Percentiles rank a stretch among this genome's conserved stretches.
Evolutionary conservation across 306 rosid genomes (phyloP).

Genomic region (Betula pendula): DNA sequence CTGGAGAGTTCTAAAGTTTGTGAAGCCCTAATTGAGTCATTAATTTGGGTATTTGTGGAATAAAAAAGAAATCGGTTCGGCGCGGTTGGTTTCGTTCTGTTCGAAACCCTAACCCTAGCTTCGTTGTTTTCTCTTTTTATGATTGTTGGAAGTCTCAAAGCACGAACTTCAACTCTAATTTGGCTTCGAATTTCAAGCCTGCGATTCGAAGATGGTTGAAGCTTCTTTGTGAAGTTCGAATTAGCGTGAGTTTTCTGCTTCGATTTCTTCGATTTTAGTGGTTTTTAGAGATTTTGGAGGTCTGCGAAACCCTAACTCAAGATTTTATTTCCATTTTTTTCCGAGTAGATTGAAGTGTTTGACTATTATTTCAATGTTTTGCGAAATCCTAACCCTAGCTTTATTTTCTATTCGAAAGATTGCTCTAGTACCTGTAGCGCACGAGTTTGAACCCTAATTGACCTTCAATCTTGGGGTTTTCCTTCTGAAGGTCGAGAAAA

Average conservation of each 20-base stretch:
- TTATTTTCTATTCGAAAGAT: background rate
- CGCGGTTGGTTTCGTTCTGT: background rate
- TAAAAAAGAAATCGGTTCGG: background rate
- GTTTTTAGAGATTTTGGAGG: background rate
- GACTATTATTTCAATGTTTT: background rate
- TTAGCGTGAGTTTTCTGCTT: background rate
- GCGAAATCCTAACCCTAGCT: background rate
- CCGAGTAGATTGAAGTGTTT: background rate
- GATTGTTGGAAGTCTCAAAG: background rate
- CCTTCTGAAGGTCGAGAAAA: background rate
- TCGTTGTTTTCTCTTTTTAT: background rate
- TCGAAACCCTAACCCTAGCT: background rate
- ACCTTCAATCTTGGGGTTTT: background rate
- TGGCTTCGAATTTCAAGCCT: background rate
- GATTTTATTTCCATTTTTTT: background rate
- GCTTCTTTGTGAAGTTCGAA: background rate
- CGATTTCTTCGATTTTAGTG: background rate
- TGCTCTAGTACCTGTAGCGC: background rate
- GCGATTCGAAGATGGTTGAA: background rate
- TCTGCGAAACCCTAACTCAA: background rate
- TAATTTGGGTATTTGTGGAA: background rate
- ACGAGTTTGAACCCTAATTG: background rate
- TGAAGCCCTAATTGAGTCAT: background rate
- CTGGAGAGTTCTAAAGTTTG: background rate
- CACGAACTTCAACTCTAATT: slow-evolving; percentile 15